phyloP scores from a whole-genome alignment of 2,329 filamentous ascomycete genomes.

The Fusarium mexicanum region DNA sequence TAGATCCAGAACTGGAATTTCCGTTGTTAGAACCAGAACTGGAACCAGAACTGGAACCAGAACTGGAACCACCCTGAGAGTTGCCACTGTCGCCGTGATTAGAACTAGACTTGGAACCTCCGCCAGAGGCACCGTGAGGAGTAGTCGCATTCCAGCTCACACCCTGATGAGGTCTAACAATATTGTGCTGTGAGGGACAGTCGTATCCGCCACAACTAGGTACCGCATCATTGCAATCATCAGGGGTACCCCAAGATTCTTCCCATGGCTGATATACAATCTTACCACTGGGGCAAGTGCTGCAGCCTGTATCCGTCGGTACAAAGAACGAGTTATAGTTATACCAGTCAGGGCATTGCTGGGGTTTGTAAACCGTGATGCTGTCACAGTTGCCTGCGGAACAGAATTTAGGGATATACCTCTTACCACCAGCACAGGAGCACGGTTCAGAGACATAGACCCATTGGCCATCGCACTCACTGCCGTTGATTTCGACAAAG shows the following conservation, averaged over 20 bases:
- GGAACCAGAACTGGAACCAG: neutral
- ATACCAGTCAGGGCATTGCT: constrained; percentile 21
- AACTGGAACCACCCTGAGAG: neutral
- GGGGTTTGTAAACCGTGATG: constrained; percentile 33
- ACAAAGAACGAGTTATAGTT: constrained; percentile 21
- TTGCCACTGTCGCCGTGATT: neutral
- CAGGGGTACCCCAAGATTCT: constrained; percentile 9
- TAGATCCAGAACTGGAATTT: no score
- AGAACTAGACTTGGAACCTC: no score
- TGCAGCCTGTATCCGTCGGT: no score
- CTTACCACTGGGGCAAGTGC: constrained; percentile 1
- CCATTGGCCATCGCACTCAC: constrained; percentile 19
- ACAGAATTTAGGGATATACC: constrained; percentile 32
- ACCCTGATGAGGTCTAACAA: neutral
- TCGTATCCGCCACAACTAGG: neutral
- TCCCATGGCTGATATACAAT: constrained; percentile 34
- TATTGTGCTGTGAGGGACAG: neutral
- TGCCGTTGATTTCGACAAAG: constrained; percentile 32
- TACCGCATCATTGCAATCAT: neutral
- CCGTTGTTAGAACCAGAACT: neutral
- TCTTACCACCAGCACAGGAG: constrained; percentile 22
- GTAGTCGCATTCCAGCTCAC: neutral
- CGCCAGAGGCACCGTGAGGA: neutral
- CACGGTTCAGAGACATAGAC: constrained; percentile 32
- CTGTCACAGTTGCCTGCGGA: constrained; percentile 13